These are phyloP conservation scores for Penicillium sp. DNA, from an alignment of 2,329 filamentous ascomycete species.

Conservation along the genomic window DNA sequence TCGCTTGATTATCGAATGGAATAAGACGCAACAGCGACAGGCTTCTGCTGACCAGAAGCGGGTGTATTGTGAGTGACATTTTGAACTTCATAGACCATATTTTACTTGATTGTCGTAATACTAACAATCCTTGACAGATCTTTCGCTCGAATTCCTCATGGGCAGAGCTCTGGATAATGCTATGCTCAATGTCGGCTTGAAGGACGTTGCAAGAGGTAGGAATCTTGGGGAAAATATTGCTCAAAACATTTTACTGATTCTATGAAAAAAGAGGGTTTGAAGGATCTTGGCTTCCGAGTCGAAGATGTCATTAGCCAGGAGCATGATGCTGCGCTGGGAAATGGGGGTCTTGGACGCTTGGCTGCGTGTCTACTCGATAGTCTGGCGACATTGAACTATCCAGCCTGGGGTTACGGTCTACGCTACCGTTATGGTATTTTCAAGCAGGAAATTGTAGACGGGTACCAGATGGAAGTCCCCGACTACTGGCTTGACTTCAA, in stretches of 20 bases:
- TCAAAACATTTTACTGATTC: too few relatives aligned
- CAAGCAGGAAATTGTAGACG: constrained; percentile 97
- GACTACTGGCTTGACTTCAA: constrained; percentile 99
- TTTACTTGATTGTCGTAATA: too few relatives aligned
- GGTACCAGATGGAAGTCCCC: constrained; percentile 94
- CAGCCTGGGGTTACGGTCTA: constrained; percentile 93
- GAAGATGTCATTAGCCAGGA: constrained; percentile 93
- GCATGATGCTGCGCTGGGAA: constrained; percentile 90
- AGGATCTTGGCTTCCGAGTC: constrained; percentile 87
- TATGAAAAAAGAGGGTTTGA: too few relatives aligned
- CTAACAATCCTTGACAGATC: too few relatives aligned
- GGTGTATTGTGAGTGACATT: constrained; percentile 90
- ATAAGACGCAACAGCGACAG: constrained; percentile 93
- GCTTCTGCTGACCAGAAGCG: constrained; percentile 85
- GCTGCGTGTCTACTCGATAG: constrained; percentile 97
- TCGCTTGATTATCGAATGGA: constrained; percentile 89
- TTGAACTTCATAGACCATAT: too few relatives aligned
- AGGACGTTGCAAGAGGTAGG: constrained; percentile 78
- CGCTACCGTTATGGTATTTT: constrained; percentile 96
- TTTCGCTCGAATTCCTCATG: constrained; percentile 97
- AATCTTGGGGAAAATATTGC: too few relatives aligned
- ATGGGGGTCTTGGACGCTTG: constrained; percentile 86
- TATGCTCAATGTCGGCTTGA: constrained; percentile 89
- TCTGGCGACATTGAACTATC: constrained; percentile 84
- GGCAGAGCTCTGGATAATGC: constrained; percentile 93